These are phyloP conservation scores for Fusarium brachygibbosum DNA, from an alignment of 2,329 filamentous ascomycete species.

Conservation along the genomic window DNA sequence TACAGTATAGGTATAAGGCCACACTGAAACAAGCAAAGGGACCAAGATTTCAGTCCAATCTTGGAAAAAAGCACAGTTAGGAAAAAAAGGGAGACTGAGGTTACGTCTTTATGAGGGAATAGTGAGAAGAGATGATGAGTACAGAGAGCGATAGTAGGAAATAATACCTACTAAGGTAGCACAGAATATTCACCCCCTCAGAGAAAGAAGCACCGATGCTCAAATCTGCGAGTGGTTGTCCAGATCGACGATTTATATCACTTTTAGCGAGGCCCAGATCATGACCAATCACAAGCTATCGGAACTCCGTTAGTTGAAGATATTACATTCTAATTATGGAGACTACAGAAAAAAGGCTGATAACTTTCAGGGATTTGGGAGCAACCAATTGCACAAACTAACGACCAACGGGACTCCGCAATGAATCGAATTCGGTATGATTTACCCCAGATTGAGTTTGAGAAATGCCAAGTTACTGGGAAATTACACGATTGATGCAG, in stretches of 20 bases:
- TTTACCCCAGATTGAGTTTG: not conserved
- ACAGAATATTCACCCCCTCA: not conserved
- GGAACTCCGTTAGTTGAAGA: not conserved
- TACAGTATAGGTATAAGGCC: not conserved
- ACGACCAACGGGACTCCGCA: not conserved
- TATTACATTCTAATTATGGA: not conserved
- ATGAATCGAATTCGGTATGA: too few species aligned
- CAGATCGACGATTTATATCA: not conserved
- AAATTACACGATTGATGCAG: not conserved
- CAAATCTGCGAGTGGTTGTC: not conserved
- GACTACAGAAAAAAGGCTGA: not conserved
- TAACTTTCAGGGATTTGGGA: not conserved
- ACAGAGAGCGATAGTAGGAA: too few species aligned
- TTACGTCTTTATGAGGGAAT: not conserved
- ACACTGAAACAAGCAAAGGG: not conserved
- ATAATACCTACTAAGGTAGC: not conserved
- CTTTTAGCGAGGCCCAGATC: not conserved
- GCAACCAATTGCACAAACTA: not conserved
- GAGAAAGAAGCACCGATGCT: not conserved
- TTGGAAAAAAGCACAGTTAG: too few species aligned
- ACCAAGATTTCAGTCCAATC: not conserved
- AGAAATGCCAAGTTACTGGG: not conserved
- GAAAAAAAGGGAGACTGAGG: not conserved
- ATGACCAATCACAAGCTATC: not conserved
- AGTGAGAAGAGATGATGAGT: not conserved